Evolutionary conservation across 371 early-diverging fungal genomes (phyloP).

Genomic region (Mucor saturninus): DNA sequence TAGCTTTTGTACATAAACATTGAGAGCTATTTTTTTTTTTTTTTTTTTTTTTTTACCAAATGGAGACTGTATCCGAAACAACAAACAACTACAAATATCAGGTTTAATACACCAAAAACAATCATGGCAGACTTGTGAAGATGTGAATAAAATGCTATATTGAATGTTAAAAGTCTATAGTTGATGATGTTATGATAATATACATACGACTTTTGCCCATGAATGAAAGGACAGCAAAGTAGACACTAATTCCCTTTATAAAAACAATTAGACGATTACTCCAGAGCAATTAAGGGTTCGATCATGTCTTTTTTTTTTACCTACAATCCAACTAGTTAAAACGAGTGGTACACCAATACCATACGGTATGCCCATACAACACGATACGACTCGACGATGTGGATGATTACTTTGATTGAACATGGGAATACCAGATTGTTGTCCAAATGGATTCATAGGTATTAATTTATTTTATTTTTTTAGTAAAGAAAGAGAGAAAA

Average conservation of each 20-base stretch:
- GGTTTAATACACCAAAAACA: constrained; percentile 29
- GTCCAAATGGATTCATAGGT: constrained; percentile 4
- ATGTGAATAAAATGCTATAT: constrained; percentile 34
- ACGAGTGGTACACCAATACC: constrained; percentile 2
- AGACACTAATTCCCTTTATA: constrained; percentile 26
- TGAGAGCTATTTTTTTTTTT: background rate
- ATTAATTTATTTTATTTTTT: background rate
- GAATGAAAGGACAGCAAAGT: constrained; percentile 29
- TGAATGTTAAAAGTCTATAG: background rate
- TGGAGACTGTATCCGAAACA: constrained; percentile 24
- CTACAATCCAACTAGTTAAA: constrained; percentile 21
- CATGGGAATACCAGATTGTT: constrained; percentile 11
- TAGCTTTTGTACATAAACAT: too few species aligned
- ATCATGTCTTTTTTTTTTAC: constrained; percentile 3
- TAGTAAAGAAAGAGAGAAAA: background rate
- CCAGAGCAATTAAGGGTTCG: background rate
- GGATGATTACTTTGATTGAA: background rate
- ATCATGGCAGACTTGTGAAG: constrained; percentile 20
- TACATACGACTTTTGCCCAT: constrained; percentile 28
- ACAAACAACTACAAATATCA: constrained; percentile 24
- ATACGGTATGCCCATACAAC: constrained; percentile 11
- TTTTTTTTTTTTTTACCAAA: background rate
- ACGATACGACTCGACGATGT: background rate
- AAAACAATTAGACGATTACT: too few species aligned
- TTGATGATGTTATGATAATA: background rate